Conservation (phyloP, 805 yeast genomes). For the Schizosaccharomyces japonicus region DNA sequence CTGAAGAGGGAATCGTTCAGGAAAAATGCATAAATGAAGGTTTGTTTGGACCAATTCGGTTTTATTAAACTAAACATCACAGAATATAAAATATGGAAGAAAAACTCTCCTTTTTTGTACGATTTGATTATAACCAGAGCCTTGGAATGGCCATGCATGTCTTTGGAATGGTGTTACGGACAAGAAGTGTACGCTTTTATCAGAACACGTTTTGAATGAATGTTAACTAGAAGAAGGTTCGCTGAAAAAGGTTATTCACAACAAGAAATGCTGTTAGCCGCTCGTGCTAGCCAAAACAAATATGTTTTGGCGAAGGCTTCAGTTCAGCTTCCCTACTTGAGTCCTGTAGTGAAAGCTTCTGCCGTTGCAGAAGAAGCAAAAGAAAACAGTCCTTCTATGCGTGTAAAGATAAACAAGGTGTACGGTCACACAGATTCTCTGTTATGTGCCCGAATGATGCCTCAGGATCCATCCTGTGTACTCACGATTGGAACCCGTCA, state of each 20-base stretch:
- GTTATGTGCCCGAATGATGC: constrained; percentile 15
- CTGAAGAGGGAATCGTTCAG: not conserved
- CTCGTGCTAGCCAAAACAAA: not conserved
- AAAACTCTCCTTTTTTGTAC: constrained; percentile 33
- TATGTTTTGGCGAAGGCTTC: not conserved
- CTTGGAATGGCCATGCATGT: constrained; percentile 37
- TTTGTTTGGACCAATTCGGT: not conserved
- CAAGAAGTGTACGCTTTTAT: constrained; percentile 14
- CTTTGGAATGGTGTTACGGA: constrained; percentile 43
- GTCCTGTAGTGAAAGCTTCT: not conserved
- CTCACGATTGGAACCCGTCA: constrained; percentile 15
- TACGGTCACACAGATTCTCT: not conserved
- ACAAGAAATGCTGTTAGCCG: not conserved
- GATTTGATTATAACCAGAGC: constrained; percentile 29
- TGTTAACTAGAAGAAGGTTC: not conserved
- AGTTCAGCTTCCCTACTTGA: not conserved
- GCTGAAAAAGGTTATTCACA: not conserved
- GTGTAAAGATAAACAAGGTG: not conserved
- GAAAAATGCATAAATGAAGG: constrained; percentile 5
- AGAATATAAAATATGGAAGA: constrained; percentile 37
- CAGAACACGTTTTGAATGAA: not conserved
- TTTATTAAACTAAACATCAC: constrained; percentile 1
- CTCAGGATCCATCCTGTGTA: constrained; percentile 22
- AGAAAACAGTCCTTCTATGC: not conserved
- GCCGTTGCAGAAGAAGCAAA: not conserved